Evolutionary conservation across 108 stramenopile species (phyloP).

Genomic region (Mediolabrus comicus): DNA sequence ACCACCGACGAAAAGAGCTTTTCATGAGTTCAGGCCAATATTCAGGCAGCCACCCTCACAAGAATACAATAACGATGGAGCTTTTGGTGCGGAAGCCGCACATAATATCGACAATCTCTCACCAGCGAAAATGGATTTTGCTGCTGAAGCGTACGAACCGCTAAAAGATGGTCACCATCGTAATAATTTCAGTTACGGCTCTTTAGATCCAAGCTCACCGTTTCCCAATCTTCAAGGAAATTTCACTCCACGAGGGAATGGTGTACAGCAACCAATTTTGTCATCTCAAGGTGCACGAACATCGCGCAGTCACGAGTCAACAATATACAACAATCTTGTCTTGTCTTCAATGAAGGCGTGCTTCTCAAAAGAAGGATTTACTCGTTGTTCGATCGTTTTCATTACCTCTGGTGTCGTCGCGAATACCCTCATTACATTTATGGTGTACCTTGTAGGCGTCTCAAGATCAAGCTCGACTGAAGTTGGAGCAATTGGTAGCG

Average conservation of each 20-base stretch:
- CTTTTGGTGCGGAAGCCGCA: not conserved
- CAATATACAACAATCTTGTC: conserved; percentile 74
- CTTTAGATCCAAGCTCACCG: conserved; percentile 1
- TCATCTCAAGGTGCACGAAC: conserved; percentile 47
- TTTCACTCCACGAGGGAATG: not conserved
- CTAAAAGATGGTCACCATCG: not conserved
- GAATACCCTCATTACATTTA: conserved; percentile 79
- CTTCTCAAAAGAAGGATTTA: conserved; percentile 62
- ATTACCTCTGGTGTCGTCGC: conserved; percentile 78
- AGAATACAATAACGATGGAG: not conserved
- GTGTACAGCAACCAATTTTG: not conserved
- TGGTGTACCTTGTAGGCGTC: conserved; percentile 72
- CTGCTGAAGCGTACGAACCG: not conserved
- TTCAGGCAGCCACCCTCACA: not conserved
- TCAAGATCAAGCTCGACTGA: conserved; percentile 60
- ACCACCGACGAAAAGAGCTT: conserved; percentile 56
- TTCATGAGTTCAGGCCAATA: conserved; percentile 27
- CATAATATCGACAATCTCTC: not conserved
- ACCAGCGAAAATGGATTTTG: not conserved
- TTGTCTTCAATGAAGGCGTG: conserved; percentile 62
- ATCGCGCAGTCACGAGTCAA: conserved; percentile 61
- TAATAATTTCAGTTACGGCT: conserved; percentile 2
- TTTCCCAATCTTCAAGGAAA: conserved; percentile 15
- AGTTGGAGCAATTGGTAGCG: conserved; percentile 79
- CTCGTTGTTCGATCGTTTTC: conserved; percentile 66